These are phyloP conservation scores for Candida verbasci DNA, from an alignment of 805 yeast species.

Conservation along the genomic window DNA sequence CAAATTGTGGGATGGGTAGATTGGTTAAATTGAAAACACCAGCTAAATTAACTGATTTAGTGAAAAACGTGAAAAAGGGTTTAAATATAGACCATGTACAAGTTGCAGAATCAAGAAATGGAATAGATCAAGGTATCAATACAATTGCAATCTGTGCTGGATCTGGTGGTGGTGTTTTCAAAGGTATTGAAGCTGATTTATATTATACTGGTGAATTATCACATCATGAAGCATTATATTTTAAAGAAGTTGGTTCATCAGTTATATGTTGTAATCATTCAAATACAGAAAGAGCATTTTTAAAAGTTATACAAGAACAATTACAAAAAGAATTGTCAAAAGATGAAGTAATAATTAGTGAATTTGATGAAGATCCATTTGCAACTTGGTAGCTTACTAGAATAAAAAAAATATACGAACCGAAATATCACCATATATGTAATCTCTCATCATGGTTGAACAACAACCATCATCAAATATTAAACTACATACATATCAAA, in stretches of 20 bases:
- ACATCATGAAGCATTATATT: slow-evolving; percentile 81
- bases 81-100: slow-evolving; percentile 57
- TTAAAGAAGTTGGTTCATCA: slow-evolving; percentile 65
- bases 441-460: slow-evolving; percentile 2
- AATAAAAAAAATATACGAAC: not conserved
- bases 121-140: slow-evolving; percentile 31
- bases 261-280: slow-evolving; percentile 85
- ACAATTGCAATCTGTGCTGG: slow-evolving; percentile 92
- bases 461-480: not conserved
- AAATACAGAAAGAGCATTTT: slow-evolving; percentile 87
- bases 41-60: slow-evolving; percentile 39
- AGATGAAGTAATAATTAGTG: slow-evolving; percentile 46
- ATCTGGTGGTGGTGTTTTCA: slow-evolving; percentile 78
- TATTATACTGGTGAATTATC: slow-evolving; percentile 89
- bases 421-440: not conserved
- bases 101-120: slow-evolving; percentile 42
- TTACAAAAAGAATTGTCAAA: slow-evolving; percentile 39
- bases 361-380: slow-evolving; percentile 62
- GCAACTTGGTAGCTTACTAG: slow-evolving; percentile 18
- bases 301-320: slow-evolving; percentile 49
- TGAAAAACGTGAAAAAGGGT: slow-evolving; percentile 48
- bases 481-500: not conserved
- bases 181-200: slow-evolving; percentile 59
- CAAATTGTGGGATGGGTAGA: slow-evolving; percentile 81
- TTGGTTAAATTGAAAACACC: slow-evolving; percentile 46